Percentiles rank a stretch among this genome's conserved stretches.
These are phyloP conservation scores for Boletus vinaceobasis DNA, from an alignment of 768 basidiomycete genomes.

Conservation along the genomic window DNA sequence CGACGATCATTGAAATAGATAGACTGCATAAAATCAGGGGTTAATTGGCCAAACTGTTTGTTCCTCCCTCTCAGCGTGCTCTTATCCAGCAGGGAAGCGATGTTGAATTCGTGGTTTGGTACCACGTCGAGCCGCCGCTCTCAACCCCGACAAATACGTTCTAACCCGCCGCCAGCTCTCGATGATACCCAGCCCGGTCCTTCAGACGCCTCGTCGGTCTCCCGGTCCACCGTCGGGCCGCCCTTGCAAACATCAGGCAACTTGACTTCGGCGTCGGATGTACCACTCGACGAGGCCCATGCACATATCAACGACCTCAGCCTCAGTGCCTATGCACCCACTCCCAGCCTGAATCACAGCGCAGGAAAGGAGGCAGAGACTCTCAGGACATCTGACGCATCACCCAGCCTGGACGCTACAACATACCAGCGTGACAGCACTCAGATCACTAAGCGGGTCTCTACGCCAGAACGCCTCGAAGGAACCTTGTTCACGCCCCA, in stretches of 20 bases:
- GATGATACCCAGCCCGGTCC: conserved; percentile 1
- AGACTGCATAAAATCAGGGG: conserved; percentile 4
- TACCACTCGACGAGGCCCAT: conserved; percentile 23
- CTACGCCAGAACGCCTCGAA: background rate
- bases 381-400: conserved; percentile 8
- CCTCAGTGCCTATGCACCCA: conserved; percentile 20
- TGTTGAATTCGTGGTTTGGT: conserved; percentile 32
- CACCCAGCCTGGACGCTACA: conserved; percentile 3
- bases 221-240: conserved; percentile 16
- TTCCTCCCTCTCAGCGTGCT: background rate
- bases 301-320: conserved; percentile 27
- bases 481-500: conserved; percentile 49
- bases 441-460: background rate
- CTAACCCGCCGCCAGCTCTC: background rate
- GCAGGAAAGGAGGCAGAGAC: conserved; percentile 9
- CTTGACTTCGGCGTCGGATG: conserved; percentile 17
- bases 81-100: background rate
- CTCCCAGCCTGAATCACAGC: conserved; percentile 16
- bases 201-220: conserved; percentile 14
- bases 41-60: conserved; percentile 7
- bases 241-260: conserved; percentile 7
- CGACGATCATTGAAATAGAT: conserved; percentile 15
- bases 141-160: conserved; percentile 6
- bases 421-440: background rate
- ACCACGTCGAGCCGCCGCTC: conserved; percentile 28